phyloP scores from a whole-genome alignment of 441 rosid genomes.

The Syzygium malaccense region DNA sequence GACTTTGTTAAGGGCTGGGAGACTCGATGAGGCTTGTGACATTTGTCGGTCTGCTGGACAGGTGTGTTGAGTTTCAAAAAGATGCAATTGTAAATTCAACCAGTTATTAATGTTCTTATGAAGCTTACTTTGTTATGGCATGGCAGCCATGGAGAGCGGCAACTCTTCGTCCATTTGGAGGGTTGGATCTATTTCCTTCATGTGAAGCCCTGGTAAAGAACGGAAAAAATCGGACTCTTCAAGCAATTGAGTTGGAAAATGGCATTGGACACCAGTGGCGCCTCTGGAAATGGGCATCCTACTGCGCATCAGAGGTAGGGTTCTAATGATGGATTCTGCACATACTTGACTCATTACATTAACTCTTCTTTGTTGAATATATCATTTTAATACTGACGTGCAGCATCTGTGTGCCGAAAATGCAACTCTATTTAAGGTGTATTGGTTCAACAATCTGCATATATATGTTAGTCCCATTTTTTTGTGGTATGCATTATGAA shows the following conservation, averaged over 20 bases:
- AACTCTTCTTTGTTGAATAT: background rate
- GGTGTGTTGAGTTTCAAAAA: slow-evolving; percentile 32
- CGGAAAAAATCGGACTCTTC: slow-evolving; percentile 73
- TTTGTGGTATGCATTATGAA: background rate
- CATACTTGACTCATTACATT: background rate
- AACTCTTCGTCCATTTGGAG: slow-evolving; percentile 84
- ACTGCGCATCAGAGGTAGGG: slow-evolving; percentile 86
- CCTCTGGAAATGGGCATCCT: slow-evolving; percentile 98
- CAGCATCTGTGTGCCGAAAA: background rate
- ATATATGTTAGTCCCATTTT: background rate
- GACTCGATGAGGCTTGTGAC: slow-evolving; percentile 84
- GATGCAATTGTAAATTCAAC: background rate
- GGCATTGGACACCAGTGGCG: slow-evolving; percentile 84
- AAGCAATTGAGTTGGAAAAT: slow-evolving; percentile 92
- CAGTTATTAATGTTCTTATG: slow-evolving; percentile 1
- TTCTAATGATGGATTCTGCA: background rate
- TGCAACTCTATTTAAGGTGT: background rate
- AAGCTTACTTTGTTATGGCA: slow-evolving; percentile 1
- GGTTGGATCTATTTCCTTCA: slow-evolving; percentile 79
- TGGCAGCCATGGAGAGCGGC: slow-evolving; percentile 99
- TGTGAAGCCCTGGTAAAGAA: slow-evolving; percentile 75
- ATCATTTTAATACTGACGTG: background rate
- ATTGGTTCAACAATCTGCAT: background rate
- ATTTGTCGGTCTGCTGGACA: slow-evolving; percentile 98
- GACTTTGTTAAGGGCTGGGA: slow-evolving; percentile 93